These are phyloP conservation scores for Plenodomus lindquistii DNA, from an alignment of 2,329 filamentous ascomycete species.

Conservation along the genomic window DNA sequence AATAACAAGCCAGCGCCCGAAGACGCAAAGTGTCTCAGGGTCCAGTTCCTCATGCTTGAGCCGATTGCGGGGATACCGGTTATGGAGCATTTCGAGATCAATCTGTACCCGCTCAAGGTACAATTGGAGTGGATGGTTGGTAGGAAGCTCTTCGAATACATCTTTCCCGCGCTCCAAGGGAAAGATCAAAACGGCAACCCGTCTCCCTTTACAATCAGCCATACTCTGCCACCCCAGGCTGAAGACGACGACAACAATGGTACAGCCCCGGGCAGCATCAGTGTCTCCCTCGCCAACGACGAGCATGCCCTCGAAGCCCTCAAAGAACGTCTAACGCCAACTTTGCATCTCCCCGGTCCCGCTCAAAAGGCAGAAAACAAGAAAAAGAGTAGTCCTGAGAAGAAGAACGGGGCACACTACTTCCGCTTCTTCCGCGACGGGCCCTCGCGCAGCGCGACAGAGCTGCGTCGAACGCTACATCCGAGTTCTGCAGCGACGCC, in stretches of 20 bases:
- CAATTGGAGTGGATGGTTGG: slow-evolving; percentile 92
- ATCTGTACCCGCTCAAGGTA: slow-evolving; percentile 88
- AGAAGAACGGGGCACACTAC: slow-evolving; percentile 35
- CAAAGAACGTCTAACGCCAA: slow-evolving; percentile 81
- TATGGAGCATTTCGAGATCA: slow-evolving; percentile 95
- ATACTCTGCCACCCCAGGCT: slow-evolving; percentile 52
- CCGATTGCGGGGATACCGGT: slow-evolving; percentile 97
- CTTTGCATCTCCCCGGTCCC: slow-evolving; percentile 62
- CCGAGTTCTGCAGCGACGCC: slow-evolving; percentile 25
- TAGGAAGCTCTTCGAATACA: slow-evolving; percentile 93
- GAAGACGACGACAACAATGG: slow-evolving; percentile 54
- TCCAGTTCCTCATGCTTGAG: slow-evolving; percentile 98
- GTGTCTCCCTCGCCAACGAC: slow-evolving; percentile 25
- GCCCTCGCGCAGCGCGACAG: slow-evolving; percentile 32
- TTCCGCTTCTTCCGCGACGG: slow-evolving; percentile 43
- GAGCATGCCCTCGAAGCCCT: slow-evolving; percentile 70
- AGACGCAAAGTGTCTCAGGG: slow-evolving; percentile 81
- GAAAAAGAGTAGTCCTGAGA: slow-evolving; percentile 23
- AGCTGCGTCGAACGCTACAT: slow-evolving; percentile 38
- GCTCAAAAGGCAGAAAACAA: slow-evolving; percentile 38
- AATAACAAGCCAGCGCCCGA: slow-evolving; percentile 58
- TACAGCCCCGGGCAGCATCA: slow-evolving; percentile 20
- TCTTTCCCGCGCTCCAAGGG: slow-evolving; percentile 81
- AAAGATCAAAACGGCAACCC: slow-evolving; percentile 58
- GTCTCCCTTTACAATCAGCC: slow-evolving; percentile 64